Evolutionary conservation across 805 yeast species (phyloP), one percentile per base, ranked within the genome.

Genomic region (Yarrowia sp.): DNA sequence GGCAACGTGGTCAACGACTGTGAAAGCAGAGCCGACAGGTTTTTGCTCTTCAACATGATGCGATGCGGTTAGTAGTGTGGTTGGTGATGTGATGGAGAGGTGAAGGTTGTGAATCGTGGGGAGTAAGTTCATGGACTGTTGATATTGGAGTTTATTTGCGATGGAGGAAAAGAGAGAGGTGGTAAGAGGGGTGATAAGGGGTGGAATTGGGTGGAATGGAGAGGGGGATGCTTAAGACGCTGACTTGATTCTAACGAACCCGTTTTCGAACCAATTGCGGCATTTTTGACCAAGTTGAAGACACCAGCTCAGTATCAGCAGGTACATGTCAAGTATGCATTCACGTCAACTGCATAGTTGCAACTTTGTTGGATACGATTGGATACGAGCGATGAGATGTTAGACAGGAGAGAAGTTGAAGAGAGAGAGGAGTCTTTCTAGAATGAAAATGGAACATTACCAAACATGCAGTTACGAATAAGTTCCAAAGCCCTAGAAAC

Each of bases 1-100:
- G 51, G 68, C 67, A 38, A 66, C 36, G 36, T 64, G 67, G 24
- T 68, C 68, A 28, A n/a, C 3, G 68, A 65, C 65, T 69, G 71
- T 12, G 70, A 65, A n/a, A 69, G 67, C 43, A 69, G 69, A 2
- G 65, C 61, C 19, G 67, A 66, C 24, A 69, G 36, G 33, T 66
- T 66, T 54, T 67, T 67, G 46, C 65, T 67, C 40, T 62, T 62
- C 52, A 69, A 62, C 71, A 69, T 69, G 52, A 49, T 51, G 40
- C 36, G 30, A 26, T n/a, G n/a, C n/a, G n/a, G n/a, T n/a, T n/a
- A n/a, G 8, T 26, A 26, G 8, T 26, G 30, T 21, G 38, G 14
- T 17, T 32, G 26, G 5, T 41, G 16, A 16, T 46, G 36, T 17
- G 19, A 12, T 11, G 17, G 19, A n/a, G 26, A 12, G 19, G 48